These are phyloP conservation scores for Camelina neglecta DNA, from an alignment of 345 rosid species.

Conservation along the genomic window DNA sequence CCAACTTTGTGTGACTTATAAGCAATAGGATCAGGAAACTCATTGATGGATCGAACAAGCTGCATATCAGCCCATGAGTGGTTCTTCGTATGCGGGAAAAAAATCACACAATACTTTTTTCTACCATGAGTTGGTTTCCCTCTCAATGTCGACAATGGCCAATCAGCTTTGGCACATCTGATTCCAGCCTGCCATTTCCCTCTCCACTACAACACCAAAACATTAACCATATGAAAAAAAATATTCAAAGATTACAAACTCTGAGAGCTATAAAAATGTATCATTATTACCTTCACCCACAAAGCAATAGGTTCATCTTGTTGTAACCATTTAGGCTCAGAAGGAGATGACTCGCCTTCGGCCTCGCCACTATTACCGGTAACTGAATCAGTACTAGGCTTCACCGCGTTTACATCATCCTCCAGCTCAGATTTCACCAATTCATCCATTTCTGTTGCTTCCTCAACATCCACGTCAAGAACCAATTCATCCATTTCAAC, in stretches of 20 bases:
- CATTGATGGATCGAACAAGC: slow-evolving; percentile 73
- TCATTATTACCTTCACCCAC: slow-evolving; percentile 89
- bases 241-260: neutral
- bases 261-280: neutral
- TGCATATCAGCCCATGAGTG: slow-evolving; percentile 99
- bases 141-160: slow-evolving; percentile 89
- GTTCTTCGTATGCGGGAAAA: slow-evolving; percentile 91
- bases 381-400: slow-evolving; percentile 41
- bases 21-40: slow-evolving; percentile 89
- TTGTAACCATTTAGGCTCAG: slow-evolving; percentile 83
- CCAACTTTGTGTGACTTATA: slow-evolving; percentile 80
- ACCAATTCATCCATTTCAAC: slow-evolving; percentile 49
- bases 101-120: slow-evolving; percentile 87
- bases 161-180: slow-evolving; percentile 89
- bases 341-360: slow-evolving; percentile 57
- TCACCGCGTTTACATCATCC: slow-evolving; percentile 52
- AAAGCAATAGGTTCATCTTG: slow-evolving; percentile 83
- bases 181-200: slow-evolving; percentile 99
- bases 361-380: slow-evolving; percentile 50
- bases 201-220: slow-evolving; percentile 75
- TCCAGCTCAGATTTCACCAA: slow-evolving; percentile 53
- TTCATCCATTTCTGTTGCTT: slow-evolving; percentile 19
- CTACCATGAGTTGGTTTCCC: slow-evolving; percentile 97
- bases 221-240: neutral
- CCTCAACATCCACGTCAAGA: slow-evolving; percentile 48